Evolutionary conservation across 2,329 filamentous ascomycete genomes (phyloP).

Genomic region (Magnaporthales sp.): DNA sequence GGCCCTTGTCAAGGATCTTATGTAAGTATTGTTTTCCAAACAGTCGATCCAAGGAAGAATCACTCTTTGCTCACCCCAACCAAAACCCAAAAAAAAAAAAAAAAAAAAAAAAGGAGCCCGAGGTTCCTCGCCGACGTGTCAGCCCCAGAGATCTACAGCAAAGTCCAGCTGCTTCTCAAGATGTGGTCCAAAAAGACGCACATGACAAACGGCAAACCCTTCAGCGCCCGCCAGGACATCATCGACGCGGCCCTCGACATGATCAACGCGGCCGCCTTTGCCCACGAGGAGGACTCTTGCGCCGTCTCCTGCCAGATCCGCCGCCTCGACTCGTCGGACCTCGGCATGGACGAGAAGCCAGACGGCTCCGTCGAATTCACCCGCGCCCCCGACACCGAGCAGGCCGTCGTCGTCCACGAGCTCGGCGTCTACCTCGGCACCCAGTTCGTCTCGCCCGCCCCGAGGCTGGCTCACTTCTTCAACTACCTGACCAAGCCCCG

Average conservation of each 20-base stretch:
- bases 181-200: constrained; percentile 18
- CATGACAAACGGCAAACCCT: constrained; percentile 14
- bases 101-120: constrained; percentile 6
- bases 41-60: too few relatives aligned
- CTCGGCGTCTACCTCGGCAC: constrained; percentile 1
- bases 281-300: background rate
- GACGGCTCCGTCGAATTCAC: constrained; percentile 2
- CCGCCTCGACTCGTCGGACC: background rate
- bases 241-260: constrained; percentile 25
- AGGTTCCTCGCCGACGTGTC: constrained; percentile 20
- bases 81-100: background rate
- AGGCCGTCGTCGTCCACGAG: background rate
- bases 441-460: background rate
- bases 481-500: background rate
- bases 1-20: constrained; percentile 19
- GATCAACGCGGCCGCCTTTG: constrained; percentile 14
- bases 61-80: background rate
- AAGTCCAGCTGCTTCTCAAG: constrained; percentile 15
- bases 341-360: background rate
- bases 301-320: constrained; percentile 1
- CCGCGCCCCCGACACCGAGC: background rate
- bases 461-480: background rate
- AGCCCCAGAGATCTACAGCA: constrained; percentile 17
- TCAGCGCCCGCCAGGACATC: constrained; percentile 24
- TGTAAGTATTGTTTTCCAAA: too few relatives aligned